Evolutionary conservation across 2,329 filamentous ascomycete species (phyloP), one percentile per base, ranked within the genome.

Genomic region (Pleomassaria siparia): DNA sequence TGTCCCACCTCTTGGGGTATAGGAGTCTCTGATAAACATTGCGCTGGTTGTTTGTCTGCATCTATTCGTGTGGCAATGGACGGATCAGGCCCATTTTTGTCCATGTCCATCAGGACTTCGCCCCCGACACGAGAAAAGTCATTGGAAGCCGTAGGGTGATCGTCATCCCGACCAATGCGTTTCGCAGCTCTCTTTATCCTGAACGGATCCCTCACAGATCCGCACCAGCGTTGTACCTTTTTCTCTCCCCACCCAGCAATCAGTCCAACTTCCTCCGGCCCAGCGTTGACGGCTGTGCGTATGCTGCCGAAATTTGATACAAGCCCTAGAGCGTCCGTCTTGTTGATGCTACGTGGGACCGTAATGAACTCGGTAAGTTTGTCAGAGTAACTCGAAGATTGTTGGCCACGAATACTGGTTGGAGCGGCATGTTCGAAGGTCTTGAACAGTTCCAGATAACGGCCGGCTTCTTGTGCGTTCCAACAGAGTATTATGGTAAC

Each of bases 231-330:
- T 70, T 88, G 87, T 18, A 96, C 90, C 72, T 99, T 99, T 74
- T 89, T 91, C 72, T 95, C 89, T 26, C 94, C 94, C 91, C 91
- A 99, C 1, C 94, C 94, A 24, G 86, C 82, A n/a, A 99, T 84
- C 53, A 89, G 76, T 12, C 85, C 83, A 28, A 99, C 80, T 70
- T 95, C 88, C 66, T 97, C 94, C 0, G 89, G 83, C 36, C 87
- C 82, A 1, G 91, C 92, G 69, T 96, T 96, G 49, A 97, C 79
- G 0, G 92, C 92, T 29, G 87, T 88, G 58, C 86, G 84, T 48
- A 99, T 73, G 56, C 89, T 95, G 20, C 94, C 94, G 75, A 97
- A 99, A 42, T 90, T 91, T 57, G 89, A 88, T 28, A 97, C 91
- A 42, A 99, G 74, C 22, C 89, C 88, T 9, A 96, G 84, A 0